A percentile compares a stretch with the other conserved stretches of the same genome.
Conservation (phyloP, 1,284 basidiomycete species). For the Neotropicomus parvogracilis region DNA sequence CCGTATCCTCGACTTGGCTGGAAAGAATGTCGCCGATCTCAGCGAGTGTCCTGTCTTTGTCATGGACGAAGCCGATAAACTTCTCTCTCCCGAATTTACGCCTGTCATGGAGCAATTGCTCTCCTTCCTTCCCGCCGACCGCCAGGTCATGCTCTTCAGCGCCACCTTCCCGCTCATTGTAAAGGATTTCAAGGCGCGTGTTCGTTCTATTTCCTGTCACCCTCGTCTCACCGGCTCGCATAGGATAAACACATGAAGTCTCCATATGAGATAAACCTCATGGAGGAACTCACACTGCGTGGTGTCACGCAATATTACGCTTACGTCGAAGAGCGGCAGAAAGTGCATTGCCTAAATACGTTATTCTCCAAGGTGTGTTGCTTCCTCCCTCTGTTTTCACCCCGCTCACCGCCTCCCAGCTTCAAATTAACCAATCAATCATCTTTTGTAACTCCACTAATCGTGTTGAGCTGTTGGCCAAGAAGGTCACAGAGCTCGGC, state of each 20-base stretch:
- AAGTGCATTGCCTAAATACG: conserved; percentile 98
- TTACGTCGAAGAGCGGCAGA: conserved; percentile 98
- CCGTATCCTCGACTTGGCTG: conserved; percentile 91
- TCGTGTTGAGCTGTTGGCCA: conserved; percentile 97
- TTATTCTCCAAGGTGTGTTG: conserved; percentile 87
- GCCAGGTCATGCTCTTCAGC: conserved; percentile 99
- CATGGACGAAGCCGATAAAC: conserved; percentile 99
- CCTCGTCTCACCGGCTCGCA: conserved; percentile 3
- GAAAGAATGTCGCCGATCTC: conserved; percentile 92
- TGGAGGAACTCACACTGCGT: conserved; percentile 98
- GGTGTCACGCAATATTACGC: conserved; percentile 99
- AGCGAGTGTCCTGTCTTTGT: conserved; percentile 94
- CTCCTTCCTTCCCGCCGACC: conserved; percentile 76
- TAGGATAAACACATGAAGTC: conserved; percentile 97
- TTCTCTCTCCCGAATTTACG: conserved; percentile 95
- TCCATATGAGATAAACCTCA: conserved; percentile 98
- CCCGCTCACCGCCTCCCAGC: conserved; percentile 44
- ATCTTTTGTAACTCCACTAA: conserved; percentile 99
- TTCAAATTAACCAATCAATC: conserved; percentile 99
- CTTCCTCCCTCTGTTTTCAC: not conserved
- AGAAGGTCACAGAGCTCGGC: conserved; percentile 98
- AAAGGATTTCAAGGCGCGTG: conserved; percentile 91
- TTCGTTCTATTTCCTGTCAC: not conserved
- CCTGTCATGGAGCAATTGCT: conserved; percentile 98
- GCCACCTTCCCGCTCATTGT: conserved; percentile 99